Evolutionary conservation across 2,329 filamentous ascomycete genomes (phyloP).

Genomic region (Ophiocordyceps robertsii): DNA sequence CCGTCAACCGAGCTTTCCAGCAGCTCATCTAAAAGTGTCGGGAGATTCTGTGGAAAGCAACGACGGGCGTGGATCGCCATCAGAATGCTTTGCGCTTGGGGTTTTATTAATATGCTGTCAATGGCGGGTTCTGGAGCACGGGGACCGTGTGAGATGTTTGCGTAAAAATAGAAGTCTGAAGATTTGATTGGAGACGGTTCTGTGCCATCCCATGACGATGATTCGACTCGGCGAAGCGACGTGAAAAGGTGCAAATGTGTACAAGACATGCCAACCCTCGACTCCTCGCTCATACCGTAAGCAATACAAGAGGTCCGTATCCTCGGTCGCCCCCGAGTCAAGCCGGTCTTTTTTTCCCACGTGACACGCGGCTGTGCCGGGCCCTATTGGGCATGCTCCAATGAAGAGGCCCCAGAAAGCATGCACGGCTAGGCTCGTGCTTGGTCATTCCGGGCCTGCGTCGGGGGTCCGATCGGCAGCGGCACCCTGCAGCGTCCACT

Average conservation of each 20-base stretch:
- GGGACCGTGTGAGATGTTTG: slow-evolving; percentile 9
- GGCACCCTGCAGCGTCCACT: slow-evolving; percentile 27
- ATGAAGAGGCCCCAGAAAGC: neutral
- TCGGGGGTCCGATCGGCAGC: slow-evolving; percentile 12
- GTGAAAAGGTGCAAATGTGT: neutral
- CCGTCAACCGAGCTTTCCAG: slow-evolving; percentile 94
- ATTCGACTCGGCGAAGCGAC: neutral
- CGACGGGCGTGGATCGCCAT: neutral
- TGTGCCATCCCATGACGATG: too few relatives aligned
- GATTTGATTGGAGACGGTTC: neutral
- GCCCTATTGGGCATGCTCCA: neutral
- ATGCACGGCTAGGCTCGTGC: neutral
- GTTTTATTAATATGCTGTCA: neutral
- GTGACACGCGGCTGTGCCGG: neutral
- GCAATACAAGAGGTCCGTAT: neutral
- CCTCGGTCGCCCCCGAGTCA: neutral
- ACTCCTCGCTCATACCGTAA: slow-evolving; percentile 2
- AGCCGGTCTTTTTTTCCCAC: neutral
- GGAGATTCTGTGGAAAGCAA: neutral
- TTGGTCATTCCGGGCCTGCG: slow-evolving; percentile 12
- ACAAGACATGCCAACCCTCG: neutral
- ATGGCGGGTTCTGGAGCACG: slow-evolving; percentile 13
- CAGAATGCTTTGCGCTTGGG: neutral
- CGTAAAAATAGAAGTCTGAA: slow-evolving; percentile 6
- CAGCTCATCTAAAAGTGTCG: slow-evolving; percentile 67